Percentiles rank a stretch among this genome's conserved stretches.
phyloP scores from a whole-genome alignment of 495 filamentous ascomycete genomes.

The Trichoderma gamsii region DNA sequence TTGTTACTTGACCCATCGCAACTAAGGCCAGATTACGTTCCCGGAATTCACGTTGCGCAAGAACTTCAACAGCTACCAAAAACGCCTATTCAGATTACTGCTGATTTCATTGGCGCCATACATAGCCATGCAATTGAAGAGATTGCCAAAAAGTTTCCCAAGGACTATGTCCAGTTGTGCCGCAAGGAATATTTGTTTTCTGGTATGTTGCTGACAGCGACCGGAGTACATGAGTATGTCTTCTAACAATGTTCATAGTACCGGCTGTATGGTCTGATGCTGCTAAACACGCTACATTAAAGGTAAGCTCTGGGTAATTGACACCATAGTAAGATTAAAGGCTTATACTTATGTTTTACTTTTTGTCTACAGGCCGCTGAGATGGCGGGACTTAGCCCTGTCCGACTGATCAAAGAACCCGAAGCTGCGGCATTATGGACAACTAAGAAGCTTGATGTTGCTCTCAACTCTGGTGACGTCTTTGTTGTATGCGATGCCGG shows the following conservation, averaged over 20 bases:
- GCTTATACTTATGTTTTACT: too few relatives aligned
- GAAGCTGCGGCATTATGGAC: slow-evolving; percentile 46
- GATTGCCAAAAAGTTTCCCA: slow-evolving; percentile 22
- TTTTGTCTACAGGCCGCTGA: slow-evolving; percentile 22
- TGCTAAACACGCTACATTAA: slow-evolving; percentile 28
- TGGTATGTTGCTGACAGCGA: not conserved
- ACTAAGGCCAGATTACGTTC: slow-evolving; percentile 21
- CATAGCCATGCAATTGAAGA: slow-evolving; percentile 26
- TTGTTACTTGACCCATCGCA: slow-evolving; percentile 33
- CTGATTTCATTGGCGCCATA: slow-evolving; percentile 17
- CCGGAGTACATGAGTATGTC: not conserved
- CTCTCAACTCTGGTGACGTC: slow-evolving; percentile 20
- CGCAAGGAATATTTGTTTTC: slow-evolving; percentile 25
- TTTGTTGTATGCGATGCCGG: slow-evolving; percentile 54
- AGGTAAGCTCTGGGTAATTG: not conserved
- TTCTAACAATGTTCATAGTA: slow-evolving; percentile 18
- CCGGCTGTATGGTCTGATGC: slow-evolving; percentile 32
- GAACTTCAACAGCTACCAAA: slow-evolving; percentile 27
- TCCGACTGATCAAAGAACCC: slow-evolving; percentile 41
- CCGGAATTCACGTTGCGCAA: slow-evolving; percentile 17
- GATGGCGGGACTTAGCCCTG: slow-evolving; percentile 24
- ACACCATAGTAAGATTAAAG: too few relatives aligned
- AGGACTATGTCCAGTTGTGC: slow-evolving; percentile 21
- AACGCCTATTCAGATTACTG: slow-evolving; percentile 22
- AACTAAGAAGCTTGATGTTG: slow-evolving; percentile 30